These are phyloP conservation scores for Saccharomyces jurei DNA, from an alignment of 805 yeast species.

Conservation along the genomic window DNA sequence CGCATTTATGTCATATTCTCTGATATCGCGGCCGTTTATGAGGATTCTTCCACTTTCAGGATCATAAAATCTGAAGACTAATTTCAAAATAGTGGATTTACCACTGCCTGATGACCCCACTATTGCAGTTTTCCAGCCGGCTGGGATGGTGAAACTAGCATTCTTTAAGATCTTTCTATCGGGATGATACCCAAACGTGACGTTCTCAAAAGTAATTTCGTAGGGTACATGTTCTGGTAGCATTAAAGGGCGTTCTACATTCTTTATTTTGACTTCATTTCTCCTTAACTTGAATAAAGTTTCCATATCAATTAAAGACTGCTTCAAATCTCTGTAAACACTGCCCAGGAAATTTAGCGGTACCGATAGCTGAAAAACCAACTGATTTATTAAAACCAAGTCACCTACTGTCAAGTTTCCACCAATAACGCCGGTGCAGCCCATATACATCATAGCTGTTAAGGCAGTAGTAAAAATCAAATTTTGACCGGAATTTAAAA, in stretches of 20 bases:
- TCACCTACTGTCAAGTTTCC: slow-evolving; percentile 89
- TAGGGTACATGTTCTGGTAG: slow-evolving; percentile 45
- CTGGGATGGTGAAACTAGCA: slow-evolving; percentile 78
- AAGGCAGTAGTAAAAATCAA: slow-evolving; percentile 78
- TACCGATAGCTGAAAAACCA: slow-evolving; percentile 91
- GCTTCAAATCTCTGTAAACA: slow-evolving; percentile 90
- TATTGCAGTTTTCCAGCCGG: slow-evolving; percentile 84
- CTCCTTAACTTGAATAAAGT: slow-evolving; percentile 79
- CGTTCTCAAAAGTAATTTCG: slow-evolving; percentile 82
- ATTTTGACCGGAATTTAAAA: slow-evolving; percentile 71
- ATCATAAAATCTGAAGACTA: slow-evolving; percentile 87
- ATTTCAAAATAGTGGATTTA: slow-evolving; percentile 76
- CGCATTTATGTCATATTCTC: slow-evolving; percentile 64
- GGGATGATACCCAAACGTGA: slow-evolving; percentile 84
- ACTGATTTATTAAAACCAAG: slow-evolving; percentile 85
- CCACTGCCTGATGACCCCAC: slow-evolving; percentile 98
- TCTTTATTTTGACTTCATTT: slow-evolving; percentile 58
- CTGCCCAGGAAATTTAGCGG: slow-evolving; percentile 93
- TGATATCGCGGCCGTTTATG: slow-evolving; percentile 84
- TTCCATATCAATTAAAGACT: slow-evolving; percentile 92
- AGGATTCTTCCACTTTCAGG: slow-evolving; percentile 66
- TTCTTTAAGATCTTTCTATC: slow-evolving; percentile 78
- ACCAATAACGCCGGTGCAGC: slow-evolving; percentile 81
- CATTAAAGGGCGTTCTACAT: slow-evolving; percentile 54
- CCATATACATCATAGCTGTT: slow-evolving; percentile 97